These are phyloP conservation scores for Penicillium mononematosum DNA, from an alignment of 495 filamentous ascomycete species.

Conservation along the genomic window DNA sequence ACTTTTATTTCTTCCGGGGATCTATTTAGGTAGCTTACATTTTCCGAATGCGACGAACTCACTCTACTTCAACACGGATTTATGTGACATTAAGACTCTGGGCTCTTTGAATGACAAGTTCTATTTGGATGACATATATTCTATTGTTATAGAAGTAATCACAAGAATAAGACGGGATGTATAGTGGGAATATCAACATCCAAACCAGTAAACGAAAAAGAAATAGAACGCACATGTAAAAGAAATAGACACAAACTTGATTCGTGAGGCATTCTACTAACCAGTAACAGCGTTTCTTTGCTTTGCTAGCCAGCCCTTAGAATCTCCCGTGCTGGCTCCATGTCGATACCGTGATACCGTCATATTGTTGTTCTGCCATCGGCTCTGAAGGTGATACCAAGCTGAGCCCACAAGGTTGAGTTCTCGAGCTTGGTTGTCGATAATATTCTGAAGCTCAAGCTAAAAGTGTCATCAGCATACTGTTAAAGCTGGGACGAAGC, in stretches of 20 bases:
- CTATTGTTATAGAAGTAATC: conserved; percentile 10
- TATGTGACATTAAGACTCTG: background rate
- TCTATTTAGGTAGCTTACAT: conserved; percentile 6
- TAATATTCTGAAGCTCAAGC: conserved; percentile 60
- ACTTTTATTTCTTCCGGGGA: conserved; percentile 14
- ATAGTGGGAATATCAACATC: conserved; percentile 12
- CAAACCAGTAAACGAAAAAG: background rate
- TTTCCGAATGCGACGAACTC: conserved; percentile 13
- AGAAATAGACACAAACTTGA: background rate
- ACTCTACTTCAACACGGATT: conserved; percentile 2
- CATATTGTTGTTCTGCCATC: conserved; percentile 86
- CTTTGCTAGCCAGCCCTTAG: conserved; percentile 87
- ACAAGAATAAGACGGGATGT: conserved; percentile 14
- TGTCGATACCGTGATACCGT: conserved; percentile 51
- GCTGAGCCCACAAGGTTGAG: conserved; percentile 81
- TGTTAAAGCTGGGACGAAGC: background rate
- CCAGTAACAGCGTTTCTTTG: conserved; percentile 71
- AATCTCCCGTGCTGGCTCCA: conserved; percentile 65
- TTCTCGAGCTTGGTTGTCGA: conserved; percentile 71
- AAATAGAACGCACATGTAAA: background rate
- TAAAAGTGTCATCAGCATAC: conserved; percentile 28
- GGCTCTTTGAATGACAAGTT: background rate
- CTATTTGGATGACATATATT: conserved; percentile 6
- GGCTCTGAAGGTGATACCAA: conserved; percentile 84
- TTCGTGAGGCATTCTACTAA: conserved; percentile 23